phyloP scores from a whole-genome alignment of 2,329 filamentous ascomycete species.

The Beauveria australis region DNA sequence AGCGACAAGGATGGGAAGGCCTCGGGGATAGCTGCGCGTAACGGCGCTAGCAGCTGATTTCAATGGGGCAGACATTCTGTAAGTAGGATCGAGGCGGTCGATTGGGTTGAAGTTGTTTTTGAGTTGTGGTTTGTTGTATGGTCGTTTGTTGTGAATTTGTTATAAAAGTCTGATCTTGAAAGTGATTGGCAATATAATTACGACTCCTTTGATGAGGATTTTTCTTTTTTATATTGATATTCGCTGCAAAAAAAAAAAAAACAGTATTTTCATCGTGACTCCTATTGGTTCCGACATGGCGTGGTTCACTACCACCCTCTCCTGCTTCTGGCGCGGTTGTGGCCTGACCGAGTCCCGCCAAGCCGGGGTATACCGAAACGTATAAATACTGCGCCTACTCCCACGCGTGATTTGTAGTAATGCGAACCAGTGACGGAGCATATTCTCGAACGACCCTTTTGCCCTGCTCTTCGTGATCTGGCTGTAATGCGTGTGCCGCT shows the following conservation, averaged over 20 bases:
- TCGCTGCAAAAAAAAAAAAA: not conserved
- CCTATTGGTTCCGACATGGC: conserved; percentile 8
- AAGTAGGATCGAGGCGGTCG: not conserved
- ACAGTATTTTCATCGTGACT: not conserved
- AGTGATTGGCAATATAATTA: not conserved
- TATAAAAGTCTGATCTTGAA: not conserved
- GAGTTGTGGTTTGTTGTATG: not conserved
- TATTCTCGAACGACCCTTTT: not conserved
- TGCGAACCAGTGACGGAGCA: not conserved
- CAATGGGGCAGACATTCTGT: conserved; percentile 1
- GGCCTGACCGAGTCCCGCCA: conserved; percentile 5
- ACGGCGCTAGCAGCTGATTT: conserved; percentile 6
- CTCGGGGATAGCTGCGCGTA: conserved; percentile 1
- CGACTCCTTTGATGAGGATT: not conserved
- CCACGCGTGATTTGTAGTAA: not conserved
- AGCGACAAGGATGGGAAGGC: conserved; percentile 2
- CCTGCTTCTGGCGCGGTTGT: conserved; percentile 7
- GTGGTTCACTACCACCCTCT: conserved; percentile 1
- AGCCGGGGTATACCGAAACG: not conserved
- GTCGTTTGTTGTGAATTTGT: not conserved
- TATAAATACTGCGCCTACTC: not conserved
- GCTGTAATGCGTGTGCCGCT: not conserved
- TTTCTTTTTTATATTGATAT: not conserved
- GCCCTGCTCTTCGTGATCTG: not conserved
- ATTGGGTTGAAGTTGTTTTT: not conserved